Percentiles rank a stretch among this genome's conserved stretches.
Evolutionary conservation across 208 protist species (phyloP).

Genomic region (Angomonas deanei): DNA sequence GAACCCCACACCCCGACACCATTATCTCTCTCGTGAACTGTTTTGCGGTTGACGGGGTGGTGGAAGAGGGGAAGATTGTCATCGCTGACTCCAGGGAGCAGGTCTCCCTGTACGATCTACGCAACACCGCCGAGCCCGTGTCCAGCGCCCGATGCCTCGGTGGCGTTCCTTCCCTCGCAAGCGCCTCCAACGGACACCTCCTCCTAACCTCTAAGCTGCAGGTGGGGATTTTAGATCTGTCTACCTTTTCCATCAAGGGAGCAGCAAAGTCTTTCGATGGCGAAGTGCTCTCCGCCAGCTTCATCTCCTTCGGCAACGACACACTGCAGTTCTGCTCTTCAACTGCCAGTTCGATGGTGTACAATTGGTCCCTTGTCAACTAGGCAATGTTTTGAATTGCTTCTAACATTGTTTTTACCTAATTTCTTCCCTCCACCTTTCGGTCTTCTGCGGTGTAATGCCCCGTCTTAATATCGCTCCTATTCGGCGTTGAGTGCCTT

Average conservation of each 20-base stretch:
- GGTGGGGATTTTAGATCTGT: neutral
- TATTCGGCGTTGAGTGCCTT: conserved; percentile 8
- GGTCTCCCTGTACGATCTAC: neutral
- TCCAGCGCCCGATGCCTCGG: neutral
- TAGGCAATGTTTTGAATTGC: neutral
- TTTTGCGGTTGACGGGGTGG: too few species aligned
- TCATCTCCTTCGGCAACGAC: neutral
- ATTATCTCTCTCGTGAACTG: too few species aligned
- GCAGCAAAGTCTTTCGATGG: neutral
- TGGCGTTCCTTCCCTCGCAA: neutral
- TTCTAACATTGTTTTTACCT: conserved; percentile 1
- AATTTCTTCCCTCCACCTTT: neutral
- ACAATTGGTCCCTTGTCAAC: neutral
- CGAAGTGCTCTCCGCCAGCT: neutral
- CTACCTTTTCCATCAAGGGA: neutral
- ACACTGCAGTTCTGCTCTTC: neutral
- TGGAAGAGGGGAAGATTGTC: neutral
- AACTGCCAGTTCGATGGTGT: neutral
- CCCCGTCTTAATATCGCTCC: too few species aligned
- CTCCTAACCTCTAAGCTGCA: neutral
- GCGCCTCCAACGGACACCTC: neutral
- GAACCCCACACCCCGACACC: neutral
- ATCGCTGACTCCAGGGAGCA: neutral
- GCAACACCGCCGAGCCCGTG: too few species aligned
- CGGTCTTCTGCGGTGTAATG: neutral